A percentile compares a stretch with the other conserved stretches of the same genome.
These are phyloP conservation scores for Litchi chinensis DNA, from an alignment of 345 rosid species.

Conservation along the genomic window DNA sequence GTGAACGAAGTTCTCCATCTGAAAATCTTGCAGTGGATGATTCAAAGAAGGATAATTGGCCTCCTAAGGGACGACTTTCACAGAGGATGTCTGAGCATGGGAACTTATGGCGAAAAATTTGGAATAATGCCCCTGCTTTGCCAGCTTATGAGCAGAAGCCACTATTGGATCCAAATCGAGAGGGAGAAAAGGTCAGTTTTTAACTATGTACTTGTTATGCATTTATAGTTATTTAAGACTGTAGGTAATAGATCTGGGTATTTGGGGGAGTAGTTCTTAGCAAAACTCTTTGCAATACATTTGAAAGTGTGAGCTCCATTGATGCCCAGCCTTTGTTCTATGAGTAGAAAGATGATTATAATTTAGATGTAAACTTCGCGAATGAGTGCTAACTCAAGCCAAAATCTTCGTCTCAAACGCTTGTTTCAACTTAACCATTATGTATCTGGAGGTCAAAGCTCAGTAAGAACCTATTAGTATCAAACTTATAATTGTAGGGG, in stretches of 20 bases:
- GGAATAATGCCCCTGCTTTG: conserved; percentile 83
- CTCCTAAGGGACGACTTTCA: conserved; percentile 90
- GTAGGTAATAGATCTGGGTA: neutral
- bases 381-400: neutral
- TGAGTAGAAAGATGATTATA: neutral
- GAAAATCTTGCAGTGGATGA: conserved; percentile 31
- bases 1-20: conserved; percentile 42
- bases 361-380: neutral
- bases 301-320: neutral
- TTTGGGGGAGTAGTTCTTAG: neutral
- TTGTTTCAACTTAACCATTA: neutral
- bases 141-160: conserved; percentile 85
- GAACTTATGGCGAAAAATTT: conserved; percentile 84
- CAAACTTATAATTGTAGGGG: neutral
- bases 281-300: neutral
- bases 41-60: conserved; percentile 65
- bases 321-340: neutral
- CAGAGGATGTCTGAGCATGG: conserved; percentile 91
- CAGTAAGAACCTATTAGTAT: neutral
- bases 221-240: neutral
- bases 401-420: neutral
- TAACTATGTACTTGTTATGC: neutral
- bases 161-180: conserved; percentile 80
- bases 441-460: neutral
- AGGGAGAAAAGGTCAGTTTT: conserved; percentile 85